Evolutionary conservation across 345 rosid species (phyloP), one percentile per base, ranked within the genome.

Genomic region (Eucalyptus paniculata): DNA sequence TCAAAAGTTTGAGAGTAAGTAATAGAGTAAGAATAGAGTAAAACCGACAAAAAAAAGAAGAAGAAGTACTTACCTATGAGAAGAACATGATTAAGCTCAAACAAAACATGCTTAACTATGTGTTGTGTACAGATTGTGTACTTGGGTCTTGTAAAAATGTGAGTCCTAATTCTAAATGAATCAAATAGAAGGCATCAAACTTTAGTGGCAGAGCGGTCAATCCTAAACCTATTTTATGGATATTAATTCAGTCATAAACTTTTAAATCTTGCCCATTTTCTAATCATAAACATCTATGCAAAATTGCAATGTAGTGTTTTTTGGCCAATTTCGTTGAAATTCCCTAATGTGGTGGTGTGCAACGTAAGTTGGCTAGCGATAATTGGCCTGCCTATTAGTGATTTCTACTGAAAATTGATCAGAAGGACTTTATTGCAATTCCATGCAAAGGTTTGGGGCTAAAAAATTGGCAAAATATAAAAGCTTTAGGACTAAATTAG

Each of bases 41-140:
- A 0, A 2, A 50, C 7, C 0, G 3, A 50, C 17, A 1, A 50
- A 50, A 15, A 50, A 14, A 50, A 50, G 5, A 2, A 50, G 12
- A 49, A 13, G 18, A 13, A 17, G 37, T 14, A 65, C 34, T 30
- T 65, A 16, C 72, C 5, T n/a, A 14, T n/a, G 37, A 14, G 37
- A 65, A 65, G 72, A n/a, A 62, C 37, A 13, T 65, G 37, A 30
- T n/a, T 65, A 65, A 65, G 77, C 77, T 65, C 77, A 65, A 65
- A n/a, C 19, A 7, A 65, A 65, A 65, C 10, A n/a, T 65, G 40
- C 77, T 65, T n/a, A 15, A 4, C 12, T 4, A 65, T 15, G 37
- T n/a, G 10, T 65, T 6, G 18, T 65, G 77, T 65, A 65, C 40
- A 65, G 16, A 8, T 4, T 65, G 37, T 65, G 19, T 16, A 65